Conservation (phyloP, 163 green algal species). For the Prototheca cutis region DNA sequence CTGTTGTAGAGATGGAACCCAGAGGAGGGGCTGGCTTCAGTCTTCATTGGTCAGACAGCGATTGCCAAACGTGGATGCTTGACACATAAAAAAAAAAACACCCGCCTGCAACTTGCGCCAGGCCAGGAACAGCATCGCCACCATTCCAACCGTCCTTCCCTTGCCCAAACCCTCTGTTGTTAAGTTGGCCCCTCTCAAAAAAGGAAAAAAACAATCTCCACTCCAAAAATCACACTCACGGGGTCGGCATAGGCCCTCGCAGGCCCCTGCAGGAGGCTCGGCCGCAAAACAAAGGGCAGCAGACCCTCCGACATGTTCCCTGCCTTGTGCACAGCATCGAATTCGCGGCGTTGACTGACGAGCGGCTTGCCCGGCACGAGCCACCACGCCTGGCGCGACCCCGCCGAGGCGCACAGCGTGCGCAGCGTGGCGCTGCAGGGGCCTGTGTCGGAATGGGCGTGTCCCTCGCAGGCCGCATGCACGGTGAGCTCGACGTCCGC, state of each 20-base stretch:
- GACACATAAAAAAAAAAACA: too few relatives aligned
- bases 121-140: too few relatives aligned
- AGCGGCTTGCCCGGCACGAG: conserved; percentile 10
- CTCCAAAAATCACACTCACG: not conserved
- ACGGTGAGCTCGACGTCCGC: not conserved
- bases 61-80: too few relatives aligned
- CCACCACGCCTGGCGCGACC: conserved; percentile 11
- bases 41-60: too few relatives aligned
- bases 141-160: too few relatives aligned
- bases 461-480: conserved; percentile 15
- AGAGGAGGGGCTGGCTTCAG: too few relatives aligned
- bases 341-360: conserved; percentile 35
- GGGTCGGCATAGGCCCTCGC: conserved; percentile 14
- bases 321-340: conserved; percentile 33
- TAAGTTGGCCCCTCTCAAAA: too few relatives aligned
- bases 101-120: too few relatives aligned
- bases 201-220: not conserved
- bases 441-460: conserved; percentile 8
- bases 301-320: conserved; percentile 16
- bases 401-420: conserved; percentile 2
- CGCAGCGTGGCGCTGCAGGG: conserved; percentile 19
- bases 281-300: conserved; percentile 33
- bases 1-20: too few relatives aligned
- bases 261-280: conserved; percentile 21
- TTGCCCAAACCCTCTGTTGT: too few relatives aligned